Evolutionary conservation across 495 filamentous ascomycete species (phyloP), one percentile per base, ranked within the genome.

Genomic region (Tuber magnatum): DNA sequence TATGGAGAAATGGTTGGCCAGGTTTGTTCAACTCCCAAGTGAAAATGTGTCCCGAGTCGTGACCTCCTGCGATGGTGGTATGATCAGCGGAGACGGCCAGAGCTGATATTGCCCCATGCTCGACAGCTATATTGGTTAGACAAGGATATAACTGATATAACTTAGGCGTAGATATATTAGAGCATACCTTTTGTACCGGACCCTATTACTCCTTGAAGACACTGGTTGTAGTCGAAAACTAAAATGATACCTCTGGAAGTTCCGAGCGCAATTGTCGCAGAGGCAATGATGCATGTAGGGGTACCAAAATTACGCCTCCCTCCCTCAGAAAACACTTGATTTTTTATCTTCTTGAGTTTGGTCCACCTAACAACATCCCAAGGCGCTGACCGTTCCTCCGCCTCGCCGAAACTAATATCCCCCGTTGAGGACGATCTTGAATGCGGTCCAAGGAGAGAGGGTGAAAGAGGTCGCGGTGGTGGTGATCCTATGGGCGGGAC

Each of bases 331-430:
- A 98, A 97, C 10, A 91, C 88, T 81, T 97, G 92, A 0, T 89
- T 90, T 39, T 93, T 92, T 74, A 98, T 89, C 80, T 94, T 97
- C 81, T 90, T 92, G 75, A 99, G 83, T 82, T 92, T 97, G 0
- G 94, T 97, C 95, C 95, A 99, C 83, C 93, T 86, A 71, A 99
- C 90, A 74, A 97, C 93, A 83, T 98, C 95, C 95, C 95, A 99
- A 35, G 94, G 95, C 14, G 91, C 89, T 79, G 88, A 87, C 84
- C 74, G 73, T 71, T 82, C 77, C 44, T 81, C 80, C 42, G 81
- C 70, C 69, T 69, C 65, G 42, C 78, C 81, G 28, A 82, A 74
- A 71, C 68, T 69, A 48, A 72, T 68, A 61, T 79, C 76, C 22
- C 74, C 81, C 42, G 39, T 85, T 40, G 92, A 99, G 12, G 90